Evolutionary conservation across 2,329 filamentous ascomycete genomes (phyloP).

Genomic region (Stenocarpella maydis): DNA sequence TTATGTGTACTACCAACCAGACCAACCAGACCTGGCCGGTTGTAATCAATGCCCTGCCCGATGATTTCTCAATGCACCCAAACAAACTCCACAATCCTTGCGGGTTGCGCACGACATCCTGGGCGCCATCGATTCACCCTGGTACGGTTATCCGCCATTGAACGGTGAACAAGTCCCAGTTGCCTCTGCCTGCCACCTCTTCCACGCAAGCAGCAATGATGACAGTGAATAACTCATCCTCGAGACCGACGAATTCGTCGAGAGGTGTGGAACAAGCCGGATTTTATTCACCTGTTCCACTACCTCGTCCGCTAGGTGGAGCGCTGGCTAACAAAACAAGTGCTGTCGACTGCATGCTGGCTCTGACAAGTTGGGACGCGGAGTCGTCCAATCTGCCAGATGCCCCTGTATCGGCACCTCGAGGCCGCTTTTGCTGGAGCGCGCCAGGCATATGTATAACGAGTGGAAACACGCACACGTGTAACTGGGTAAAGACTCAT

Average conservation of each 20-base stretch:
- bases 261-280: no score
- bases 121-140: not conserved
- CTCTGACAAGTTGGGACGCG: not conserved
- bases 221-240: not conserved
- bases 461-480: no score
- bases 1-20: no score
- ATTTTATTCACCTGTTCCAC: not conserved
- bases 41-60: no score
- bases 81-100: not conserved
- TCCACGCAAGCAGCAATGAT: not conserved
- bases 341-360: not conserved
- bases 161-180: not conserved
- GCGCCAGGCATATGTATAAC: not conserved
- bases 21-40: not conserved
- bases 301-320: not conserved
- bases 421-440: not conserved
- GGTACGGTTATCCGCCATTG: not conserved
- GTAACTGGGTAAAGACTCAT: not conserved
- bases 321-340: not conserved
- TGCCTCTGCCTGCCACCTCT: not conserved
- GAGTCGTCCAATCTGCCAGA: not conserved
- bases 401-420: not conserved
- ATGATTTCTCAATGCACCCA: not conserved
- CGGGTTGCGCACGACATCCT: not conserved
- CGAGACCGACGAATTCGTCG: not conserved